phyloP scores from a whole-genome alignment of 768 basidiomycete species.

The Xerocomellus intermedius region DNA sequence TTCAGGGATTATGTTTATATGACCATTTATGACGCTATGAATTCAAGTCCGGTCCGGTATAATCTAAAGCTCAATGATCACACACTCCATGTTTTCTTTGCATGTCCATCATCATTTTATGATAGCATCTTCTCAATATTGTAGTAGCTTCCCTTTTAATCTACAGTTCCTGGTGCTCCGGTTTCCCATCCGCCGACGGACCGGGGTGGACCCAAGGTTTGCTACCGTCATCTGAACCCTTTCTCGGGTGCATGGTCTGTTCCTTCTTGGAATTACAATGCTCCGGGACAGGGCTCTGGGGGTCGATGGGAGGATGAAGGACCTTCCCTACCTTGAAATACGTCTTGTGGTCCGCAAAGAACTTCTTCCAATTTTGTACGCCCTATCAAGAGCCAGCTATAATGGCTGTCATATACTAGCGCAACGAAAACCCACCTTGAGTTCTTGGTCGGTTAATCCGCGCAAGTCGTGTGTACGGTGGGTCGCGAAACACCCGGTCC shows the following conservation, averaged over 20 bases:
- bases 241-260: constrained; percentile 26
- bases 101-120: constrained; percentile 24
- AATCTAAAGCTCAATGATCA: constrained; percentile 6
- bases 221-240: constrained; percentile 25
- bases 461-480: constrained; percentile 92
- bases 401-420: not conserved
- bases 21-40: constrained; percentile 29
- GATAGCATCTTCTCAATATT: constrained; percentile 11
- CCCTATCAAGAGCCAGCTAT: constrained; percentile 43
- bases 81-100: constrained; percentile 22
- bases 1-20: constrained; percentile 24
- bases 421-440: constrained; percentile 49
- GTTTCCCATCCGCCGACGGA: constrained; percentile 7
- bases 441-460: constrained; percentile 70
- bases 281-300: constrained; percentile 66
- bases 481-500: constrained; percentile 88
- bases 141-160: constrained; percentile 20
- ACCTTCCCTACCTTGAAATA: constrained; percentile 81
- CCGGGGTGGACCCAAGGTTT: constrained; percentile 29
- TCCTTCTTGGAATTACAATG: constrained; percentile 70
- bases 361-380: constrained; percentile 85
- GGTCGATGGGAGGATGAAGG: constrained; percentile 73
- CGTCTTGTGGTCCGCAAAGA: constrained; percentile 78
- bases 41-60: not conserved
- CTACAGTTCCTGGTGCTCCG: constrained; percentile 31